Evolutionary conservation across 257 asterid genomes (phyloP), one percentile per base, ranked within the genome.

Genomic region (Solanum clarkiae): DNA sequence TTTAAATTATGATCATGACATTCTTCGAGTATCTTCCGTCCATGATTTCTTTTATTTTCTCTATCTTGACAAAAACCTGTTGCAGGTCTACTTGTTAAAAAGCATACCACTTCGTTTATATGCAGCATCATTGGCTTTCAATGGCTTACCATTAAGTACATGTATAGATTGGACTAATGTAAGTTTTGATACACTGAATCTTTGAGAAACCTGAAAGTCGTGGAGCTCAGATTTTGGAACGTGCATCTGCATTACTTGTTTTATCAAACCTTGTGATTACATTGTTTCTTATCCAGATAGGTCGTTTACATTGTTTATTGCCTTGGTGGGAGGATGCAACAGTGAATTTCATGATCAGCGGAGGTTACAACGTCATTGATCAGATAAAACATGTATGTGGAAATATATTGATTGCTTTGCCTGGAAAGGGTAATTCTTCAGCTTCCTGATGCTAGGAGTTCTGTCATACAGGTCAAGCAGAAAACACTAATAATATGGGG

Each of bases 281-380:
- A 40, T 54, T 70, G 17, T 60, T 55, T 55, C 15, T 4, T 68
- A 59, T 82, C 80, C 90, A 95, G 99, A 88, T 95, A 89, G 97
- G 99, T 7, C 93, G 97, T 42, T 86, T 96, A 55, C 98, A 96
- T 89, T 93, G 98, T 86, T 89, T 85, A 36, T 89, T 95, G 71
- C 98, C 99, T 82, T 93, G 99, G 98, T 96, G 99, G 99, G 98
- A 91, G 51, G 97, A 96, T 80, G 93, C 96, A 10, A 95, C 96
- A 7, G 98, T 96, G 53, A 93, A 95, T 87, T 96, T 96, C 86
- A 96, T 96, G 99, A 91, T 86, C 22, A 92, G 97, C 71, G 99
- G 98, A 85, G 98, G 99, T 82, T 95, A 96, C 88, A 89, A 92
- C 10, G 98, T 95, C 84, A 84, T 87, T 88, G 60, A 90, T 62